Base-by-base conservation (phyloP, 2,329 filamentous ascomycete species). In the Corynespora cassiicola region DNA sequence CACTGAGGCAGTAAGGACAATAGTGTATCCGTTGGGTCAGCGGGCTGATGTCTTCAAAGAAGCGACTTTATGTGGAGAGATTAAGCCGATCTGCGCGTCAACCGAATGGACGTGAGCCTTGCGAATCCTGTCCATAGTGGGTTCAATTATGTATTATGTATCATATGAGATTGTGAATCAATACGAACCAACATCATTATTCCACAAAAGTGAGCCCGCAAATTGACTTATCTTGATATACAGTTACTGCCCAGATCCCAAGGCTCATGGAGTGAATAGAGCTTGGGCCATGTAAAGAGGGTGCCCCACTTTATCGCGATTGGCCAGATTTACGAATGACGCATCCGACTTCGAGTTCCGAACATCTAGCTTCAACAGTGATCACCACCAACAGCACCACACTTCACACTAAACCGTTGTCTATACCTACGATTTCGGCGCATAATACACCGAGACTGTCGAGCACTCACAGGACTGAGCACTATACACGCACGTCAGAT, bases 1-100 rank as follows among this genome's bases (percentile, higher is more conserved):
- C 60, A 6, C 32, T 65, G 19, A 57, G 51, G 15, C 42, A 56
- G 26, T 65, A 52, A 45, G 37, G 32, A 25, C 19, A 21, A 29
- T 15, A 23, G 26, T 11, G 12, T n/a, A 15, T 17, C 6, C 16
- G 31, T 19, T 12, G 15, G 17, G 25, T 22, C 24, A 35, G 26
- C n/a, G 38, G 35, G 25, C 44, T 49, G 47, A 49, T 49, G 18
- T 14, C 11, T 28, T 30, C 16, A 15, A 50, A 45, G 47, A 41
- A 38, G 31, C 32, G 45, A 49, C 39, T 47, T 45, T 18, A 19
- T 50, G 6, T 46, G 39, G 45, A 45, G 36, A 33, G 48, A 52
- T 23, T 47, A 39, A 46, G n/a, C n/a, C 15, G 11, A 25, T 20
- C 16, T 30, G n/a, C n/a, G n/a, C n/a, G n/a, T n/a, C n/a, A n/a